phyloP scores from a whole-genome alignment of 495 filamentous ascomycete genomes.

The Penicillium fimorum region DNA sequence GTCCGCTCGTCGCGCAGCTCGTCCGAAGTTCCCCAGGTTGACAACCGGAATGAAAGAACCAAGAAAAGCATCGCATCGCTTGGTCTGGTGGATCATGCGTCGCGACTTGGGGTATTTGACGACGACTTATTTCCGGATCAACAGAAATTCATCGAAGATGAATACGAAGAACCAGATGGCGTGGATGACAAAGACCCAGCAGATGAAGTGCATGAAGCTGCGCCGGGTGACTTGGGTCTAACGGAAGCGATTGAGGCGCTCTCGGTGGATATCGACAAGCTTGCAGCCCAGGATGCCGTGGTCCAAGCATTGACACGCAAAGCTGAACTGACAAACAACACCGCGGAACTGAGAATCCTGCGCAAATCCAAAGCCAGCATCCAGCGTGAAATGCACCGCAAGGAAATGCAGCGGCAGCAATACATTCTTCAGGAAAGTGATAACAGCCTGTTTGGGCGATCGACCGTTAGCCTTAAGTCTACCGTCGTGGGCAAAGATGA shows the following conservation, averaged over 20 bases:
- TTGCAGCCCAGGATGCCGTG: conserved; percentile 83
- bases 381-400: conserved; percentile 85
- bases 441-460: conserved; percentile 92
- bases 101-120: conserved; percentile 86
- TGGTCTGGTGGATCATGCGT: conserved; percentile 78
- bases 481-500: conserved; percentile 90
- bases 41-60: conserved; percentile 50
- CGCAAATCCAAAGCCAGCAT: conserved; percentile 92
- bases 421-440: conserved; percentile 98
- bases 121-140: conserved; percentile 93
- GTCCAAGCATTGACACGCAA: conserved; percentile 89
- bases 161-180: conserved; percentile 70
- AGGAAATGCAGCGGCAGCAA: conserved; percentile 94
- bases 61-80: conserved; percentile 88
- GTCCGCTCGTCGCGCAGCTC: conserved; percentile 55
- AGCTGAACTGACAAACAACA: conserved; percentile 95
- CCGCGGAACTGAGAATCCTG: conserved; percentile 85
- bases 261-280: conserved; percentile 83
- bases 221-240: conserved; percentile 90
- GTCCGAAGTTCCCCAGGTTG: conserved; percentile 49
- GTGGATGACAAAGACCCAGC: conserved; percentile 59
- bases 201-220: conserved; percentile 90
- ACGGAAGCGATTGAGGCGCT: conserved; percentile 87
- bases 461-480: conserved; percentile 82
- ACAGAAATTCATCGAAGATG: conserved; percentile 80